These are phyloP conservation scores for Cerrena zonata DNA, from an alignment of 1,284 basidiomycete genomes.

Conservation along the genomic window DNA sequence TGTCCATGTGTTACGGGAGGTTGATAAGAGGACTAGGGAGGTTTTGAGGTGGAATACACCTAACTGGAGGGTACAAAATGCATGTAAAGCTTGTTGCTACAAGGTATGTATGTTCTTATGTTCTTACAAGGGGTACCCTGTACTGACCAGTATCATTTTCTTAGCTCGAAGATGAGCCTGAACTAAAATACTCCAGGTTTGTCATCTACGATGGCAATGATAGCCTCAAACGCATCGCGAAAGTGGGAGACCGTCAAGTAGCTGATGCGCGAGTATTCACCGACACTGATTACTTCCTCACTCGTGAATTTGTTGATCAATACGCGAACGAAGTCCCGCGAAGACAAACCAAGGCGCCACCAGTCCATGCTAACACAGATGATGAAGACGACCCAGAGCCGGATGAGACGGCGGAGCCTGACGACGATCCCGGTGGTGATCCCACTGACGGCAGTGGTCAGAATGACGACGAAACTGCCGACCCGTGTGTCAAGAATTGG, in stretches of 20 bases:
- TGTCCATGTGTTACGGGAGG: no score
- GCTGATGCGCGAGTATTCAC: conserved; percentile 12
- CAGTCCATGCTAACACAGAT: neutral
- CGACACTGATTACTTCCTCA: conserved; percentile 20
- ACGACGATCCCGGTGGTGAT: no score
- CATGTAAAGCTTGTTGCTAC: no score
- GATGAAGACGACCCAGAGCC: neutral
- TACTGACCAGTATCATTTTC: no score
- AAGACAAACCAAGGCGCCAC: conserved; percentile 6
- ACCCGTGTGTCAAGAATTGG: conserved; percentile 29
- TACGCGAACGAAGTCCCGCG: conserved; percentile 30
- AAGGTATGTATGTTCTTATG: no score
- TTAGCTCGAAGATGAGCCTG: conserved; percentile 20
- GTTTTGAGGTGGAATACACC: no score
- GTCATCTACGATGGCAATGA: conserved; percentile 29
- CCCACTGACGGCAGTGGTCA: conserved; percentile 19
- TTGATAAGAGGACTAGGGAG: no score
- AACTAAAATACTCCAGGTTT: conserved; percentile 16
- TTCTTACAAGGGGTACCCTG: no score
- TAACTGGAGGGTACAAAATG: no score
- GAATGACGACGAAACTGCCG: neutral
- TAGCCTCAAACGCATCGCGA: conserved; percentile 24
- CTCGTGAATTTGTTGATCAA: conserved; percentile 18
- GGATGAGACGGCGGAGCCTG: no score
- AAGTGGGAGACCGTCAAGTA: neutral